Conservation (phyloP, 1,284 basidiomycete species). For the Ustilago esculenta region DNA sequence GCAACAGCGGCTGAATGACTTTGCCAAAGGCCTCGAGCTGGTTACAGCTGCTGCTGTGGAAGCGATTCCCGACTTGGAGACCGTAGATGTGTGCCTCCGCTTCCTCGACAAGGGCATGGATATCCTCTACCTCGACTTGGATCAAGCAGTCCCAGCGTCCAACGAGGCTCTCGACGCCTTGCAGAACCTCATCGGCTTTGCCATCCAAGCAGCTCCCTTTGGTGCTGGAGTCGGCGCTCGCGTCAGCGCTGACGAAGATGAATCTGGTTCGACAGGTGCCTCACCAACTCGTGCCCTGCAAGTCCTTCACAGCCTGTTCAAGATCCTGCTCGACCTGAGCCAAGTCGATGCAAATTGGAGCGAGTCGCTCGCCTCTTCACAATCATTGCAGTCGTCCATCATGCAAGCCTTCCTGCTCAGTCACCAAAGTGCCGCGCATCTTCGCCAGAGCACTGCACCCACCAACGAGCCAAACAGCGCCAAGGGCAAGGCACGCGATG, state of each 20-base stretch:
- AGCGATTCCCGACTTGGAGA: slow-evolving; percentile 31
- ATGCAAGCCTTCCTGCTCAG: slow-evolving; percentile 30
- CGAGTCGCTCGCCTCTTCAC: slow-evolving; percentile 29
- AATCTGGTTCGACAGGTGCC: neutral
- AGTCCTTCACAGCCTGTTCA: slow-evolving; percentile 38
- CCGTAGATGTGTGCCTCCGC: slow-evolving; percentile 38
- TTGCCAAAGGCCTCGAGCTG: slow-evolving; percentile 36
- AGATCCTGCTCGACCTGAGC: slow-evolving; percentile 38
- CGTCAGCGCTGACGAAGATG: neutral
- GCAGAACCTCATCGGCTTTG: slow-evolving; percentile 22
- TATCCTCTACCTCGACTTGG: slow-evolving; percentile 34
- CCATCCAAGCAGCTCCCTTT: slow-evolving; percentile 27
- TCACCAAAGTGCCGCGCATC: slow-evolving; percentile 10
- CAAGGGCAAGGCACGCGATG: neutral
- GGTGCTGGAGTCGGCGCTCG: neutral
- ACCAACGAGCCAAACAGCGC: neutral
- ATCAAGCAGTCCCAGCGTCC: slow-evolving; percentile 19
- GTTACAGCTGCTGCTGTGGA: slow-evolving; percentile 14
- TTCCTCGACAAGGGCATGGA: slow-evolving; percentile 47
- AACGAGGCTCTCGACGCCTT: slow-evolving; percentile 17
- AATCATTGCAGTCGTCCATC: slow-evolving; percentile 6
- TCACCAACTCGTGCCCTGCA: slow-evolving; percentile 20
- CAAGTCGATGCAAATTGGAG: slow-evolving; percentile 48
- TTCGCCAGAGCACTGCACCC: slow-evolving; percentile 4
- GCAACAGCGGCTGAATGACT: slow-evolving; percentile 28